phyloP scores from a whole-genome alignment of 108 stramenopile species.

The Skeletonema menzelii region DNA sequence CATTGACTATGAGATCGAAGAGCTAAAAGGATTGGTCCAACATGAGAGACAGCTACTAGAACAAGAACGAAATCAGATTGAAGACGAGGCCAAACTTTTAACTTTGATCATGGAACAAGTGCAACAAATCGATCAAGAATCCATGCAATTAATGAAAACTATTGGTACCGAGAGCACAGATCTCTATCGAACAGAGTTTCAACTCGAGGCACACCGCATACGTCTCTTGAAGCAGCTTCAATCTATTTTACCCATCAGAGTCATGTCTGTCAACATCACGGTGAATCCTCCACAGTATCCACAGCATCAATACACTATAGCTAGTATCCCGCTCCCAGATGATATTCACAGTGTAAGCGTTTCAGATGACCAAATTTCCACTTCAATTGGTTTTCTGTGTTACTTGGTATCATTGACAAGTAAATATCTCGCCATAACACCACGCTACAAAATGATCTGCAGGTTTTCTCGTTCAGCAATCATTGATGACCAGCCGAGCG shows the following conservation, averaged over 20 bases:
- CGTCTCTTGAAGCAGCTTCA: constrained; percentile 23
- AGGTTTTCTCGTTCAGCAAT: constrained; percentile 83
- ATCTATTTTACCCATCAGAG: constrained; percentile 28
- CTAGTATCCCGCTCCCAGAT: constrained; percentile 60
- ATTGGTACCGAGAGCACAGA: constrained; percentile 2
- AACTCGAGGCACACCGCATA: constrained; percentile 24
- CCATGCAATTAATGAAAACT: constrained; percentile 10
- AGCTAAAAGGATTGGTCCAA: constrained; percentile 13
- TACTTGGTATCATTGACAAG: constrained; percentile 73
- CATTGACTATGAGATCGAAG: constrained; percentile 18
- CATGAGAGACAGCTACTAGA: constrained; percentile 16
- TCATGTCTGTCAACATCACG: constrained; percentile 4
- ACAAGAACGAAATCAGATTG: constrained; percentile 15
- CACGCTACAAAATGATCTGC: constrained; percentile 81
- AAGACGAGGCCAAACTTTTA: constrained; percentile 22
- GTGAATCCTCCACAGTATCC: constrained; percentile 14
- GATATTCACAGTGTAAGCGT: constrained; percentile 61
- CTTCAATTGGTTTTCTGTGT: constrained; percentile 81
- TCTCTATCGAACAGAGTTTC: constrained; percentile 18
- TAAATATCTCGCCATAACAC: constrained; percentile 79
- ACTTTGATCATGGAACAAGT: constrained; percentile 22
- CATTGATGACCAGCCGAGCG: constrained; percentile 28
- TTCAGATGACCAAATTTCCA: constrained; percentile 79
- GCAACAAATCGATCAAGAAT: constrained; percentile 20
- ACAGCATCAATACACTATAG: constrained; percentile 51